Base-by-base conservation (phyloP, 495 filamentous ascomycete species). In the Physcia stellaris region DNA sequence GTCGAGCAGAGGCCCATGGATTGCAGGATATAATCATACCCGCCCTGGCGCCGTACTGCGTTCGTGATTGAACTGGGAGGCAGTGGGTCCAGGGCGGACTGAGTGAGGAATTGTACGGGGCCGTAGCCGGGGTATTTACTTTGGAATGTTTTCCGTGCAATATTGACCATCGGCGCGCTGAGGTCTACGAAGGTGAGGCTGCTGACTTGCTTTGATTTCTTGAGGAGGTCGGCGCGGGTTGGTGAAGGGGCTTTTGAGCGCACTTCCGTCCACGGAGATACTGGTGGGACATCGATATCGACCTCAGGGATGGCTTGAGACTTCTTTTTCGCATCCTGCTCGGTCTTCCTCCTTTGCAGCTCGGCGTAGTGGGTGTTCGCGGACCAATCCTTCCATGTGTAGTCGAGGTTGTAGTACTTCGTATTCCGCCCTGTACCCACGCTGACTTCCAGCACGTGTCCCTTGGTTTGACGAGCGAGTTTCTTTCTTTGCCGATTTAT, bases 1-100 rank as follows among this genome's bases (percentile, higher is more conserved):
- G 86, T 87, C 34, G 81, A 88, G 62, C 90, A 98, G 4, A 96
- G 60, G 1, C 86, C 87, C 75, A 96, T 93, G 11, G 85, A 92
- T 57, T 95, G 86, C 32, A 98, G 54, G 24, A 95, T 64, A 2
- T 83, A 94, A 60, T 95, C 86, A 58, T 81, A 98, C 35, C 28
- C 2, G 41, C 17, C 4, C 33, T 41, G 17, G 21, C 40, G 13
- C 17, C 17, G 19, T 19, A 27, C 41, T 7, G 19, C 32, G 21
- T 30, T 33, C 4, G 38, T 34, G 6, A 32, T 19, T 6, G 20
- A 46, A n/a, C 19, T 38, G 13, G 41, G 42, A 10, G 55, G 43
- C 21, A 62, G 46, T 3, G 54, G 52, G 12, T 57, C 49, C 12
- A 51, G 27, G 7, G 54, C 53, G 10, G 54, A 53, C 42, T 67